Conservation (phyloP, 2,329 filamentous ascomycete species). For the Colletotrichum sp. region DNA sequence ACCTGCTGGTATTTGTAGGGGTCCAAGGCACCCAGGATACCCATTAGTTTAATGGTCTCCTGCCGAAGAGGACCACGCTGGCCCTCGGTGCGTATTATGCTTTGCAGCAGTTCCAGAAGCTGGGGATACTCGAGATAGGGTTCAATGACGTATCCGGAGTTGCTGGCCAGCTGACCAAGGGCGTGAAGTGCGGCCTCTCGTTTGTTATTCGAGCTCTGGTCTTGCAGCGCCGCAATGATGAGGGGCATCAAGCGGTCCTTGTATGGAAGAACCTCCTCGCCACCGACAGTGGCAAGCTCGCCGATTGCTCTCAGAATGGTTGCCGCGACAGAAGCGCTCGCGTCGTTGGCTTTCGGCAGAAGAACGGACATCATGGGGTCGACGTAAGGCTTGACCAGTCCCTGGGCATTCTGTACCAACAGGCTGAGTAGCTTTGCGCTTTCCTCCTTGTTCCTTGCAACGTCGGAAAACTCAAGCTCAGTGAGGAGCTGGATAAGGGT, state of each 20-base stretch:
- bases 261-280: conserved; percentile 91
- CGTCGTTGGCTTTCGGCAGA: conserved; percentile 88
- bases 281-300: conserved; percentile 91
- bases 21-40: conserved; percentile 92
- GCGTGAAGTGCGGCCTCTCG: conserved; percentile 90
- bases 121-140: conserved; percentile 96
- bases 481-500: conserved; percentile 95
- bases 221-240: conserved; percentile 91
- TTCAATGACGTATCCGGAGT: conserved; percentile 96
- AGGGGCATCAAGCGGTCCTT: conserved; percentile 93
- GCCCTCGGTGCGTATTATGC: conserved; percentile 89
- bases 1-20: conserved; percentile 97
- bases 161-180: conserved; percentile 90
- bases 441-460: conserved; percentile 93
- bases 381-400: conserved; percentile 93
- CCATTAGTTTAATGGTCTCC: conserved; percentile 96
- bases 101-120: conserved; percentile 88
- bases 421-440: conserved; percentile 92
- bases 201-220: conserved; percentile 89
- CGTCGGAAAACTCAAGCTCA: conserved; percentile 95
- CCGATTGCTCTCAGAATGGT: conserved; percentile 96
- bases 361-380: conserved; percentile 95
- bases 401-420: conserved; percentile 90
- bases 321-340: conserved; percentile 86
- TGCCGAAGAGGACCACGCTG: conserved; percentile 85